These are phyloP conservation scores for Pythium graminicola DNA, from an alignment of 352 stramenopile genomes.

Conservation along the genomic window DNA sequence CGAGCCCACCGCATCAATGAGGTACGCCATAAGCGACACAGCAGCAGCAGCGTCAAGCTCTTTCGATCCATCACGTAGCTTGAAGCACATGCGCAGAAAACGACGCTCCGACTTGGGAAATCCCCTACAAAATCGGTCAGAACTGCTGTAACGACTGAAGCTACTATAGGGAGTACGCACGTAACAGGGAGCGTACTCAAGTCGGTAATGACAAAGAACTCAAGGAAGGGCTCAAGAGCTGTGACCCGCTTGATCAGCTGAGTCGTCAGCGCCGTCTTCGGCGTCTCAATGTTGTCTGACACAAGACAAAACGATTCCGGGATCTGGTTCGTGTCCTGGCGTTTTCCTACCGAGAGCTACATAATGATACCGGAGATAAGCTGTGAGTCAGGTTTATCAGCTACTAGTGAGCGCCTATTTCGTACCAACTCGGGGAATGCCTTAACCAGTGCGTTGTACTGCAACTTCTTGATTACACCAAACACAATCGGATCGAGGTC, in stretches of 20 bases:
- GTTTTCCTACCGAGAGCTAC: slow-evolving; percentile 63
- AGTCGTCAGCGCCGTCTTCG: slow-evolving; percentile 49
- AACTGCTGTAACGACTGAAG: no score
- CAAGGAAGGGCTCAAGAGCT: slow-evolving; percentile 59
- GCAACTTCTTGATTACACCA: slow-evolving; percentile 62
- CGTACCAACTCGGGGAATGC: slow-evolving; percentile 60
- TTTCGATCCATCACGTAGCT: slow-evolving; percentile 53
- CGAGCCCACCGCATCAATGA: slow-evolving; percentile 60
- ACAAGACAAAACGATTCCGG: slow-evolving; percentile 58
- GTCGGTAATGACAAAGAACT: slow-evolving; percentile 75
- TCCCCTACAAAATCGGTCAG: slow-evolving; percentile 28
- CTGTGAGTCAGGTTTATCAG: neutral
- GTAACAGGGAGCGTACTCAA: slow-evolving; percentile 57
- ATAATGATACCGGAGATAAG: neutral
- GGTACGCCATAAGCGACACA: slow-evolving; percentile 36
- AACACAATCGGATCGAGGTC: slow-evolving; percentile 70
- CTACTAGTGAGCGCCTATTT: neutral
- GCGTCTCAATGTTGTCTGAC: slow-evolving; percentile 57
- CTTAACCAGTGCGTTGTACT: slow-evolving; percentile 64
- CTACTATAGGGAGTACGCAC: slow-evolving; percentile 18
- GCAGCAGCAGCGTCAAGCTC: slow-evolving; percentile 45
- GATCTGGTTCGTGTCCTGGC: slow-evolving; percentile 43
- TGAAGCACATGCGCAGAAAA: slow-evolving; percentile 57
- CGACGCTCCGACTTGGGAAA: slow-evolving; percentile 58
- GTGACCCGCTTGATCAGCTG: slow-evolving; percentile 48